Evolutionary conservation across 2,329 filamentous ascomycete species (phyloP).

Genomic region (Biscogniauxia sp.): DNA sequence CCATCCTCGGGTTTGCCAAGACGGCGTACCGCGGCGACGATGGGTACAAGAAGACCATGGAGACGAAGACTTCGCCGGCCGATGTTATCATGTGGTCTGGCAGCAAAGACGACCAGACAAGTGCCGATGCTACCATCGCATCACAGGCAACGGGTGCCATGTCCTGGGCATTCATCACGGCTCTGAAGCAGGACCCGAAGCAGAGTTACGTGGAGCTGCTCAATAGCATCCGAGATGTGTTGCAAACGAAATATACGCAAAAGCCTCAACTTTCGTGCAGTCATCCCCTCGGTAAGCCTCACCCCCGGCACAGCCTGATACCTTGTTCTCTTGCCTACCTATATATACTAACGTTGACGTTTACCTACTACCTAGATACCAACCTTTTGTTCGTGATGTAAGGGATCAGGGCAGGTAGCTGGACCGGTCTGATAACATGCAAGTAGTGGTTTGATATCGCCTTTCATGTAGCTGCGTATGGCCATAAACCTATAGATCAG

Average conservation of each 20-base stretch:
- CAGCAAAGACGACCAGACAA: slow-evolving; percentile 95
- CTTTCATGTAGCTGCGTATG: too few species aligned
- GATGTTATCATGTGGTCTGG: slow-evolving; percentile 98
- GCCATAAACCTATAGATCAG: too few species aligned
- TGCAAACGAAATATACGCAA: slow-evolving; percentile 83
- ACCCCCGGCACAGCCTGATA: not conserved
- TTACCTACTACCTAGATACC: slow-evolving; percentile 49
- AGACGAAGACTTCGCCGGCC: slow-evolving; percentile 90
- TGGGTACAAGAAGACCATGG: slow-evolving; percentile 74
- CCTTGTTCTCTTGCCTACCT: slow-evolving; percentile 4
- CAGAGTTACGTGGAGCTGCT: slow-evolving; percentile 97
- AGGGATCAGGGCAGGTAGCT: not conserved
- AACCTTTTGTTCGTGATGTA: slow-evolving; percentile 63
- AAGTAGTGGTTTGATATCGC: too few species aligned
- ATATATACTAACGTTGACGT: slow-evolving; percentile 14
- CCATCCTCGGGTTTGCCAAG: slow-evolving; percentile 81
- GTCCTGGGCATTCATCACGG: slow-evolving; percentile 94
- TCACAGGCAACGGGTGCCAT: slow-evolving; percentile 94
- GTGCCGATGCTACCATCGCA: slow-evolving; percentile 87
- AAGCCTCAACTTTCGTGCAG: slow-evolving; percentile 97
- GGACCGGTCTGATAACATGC: too few species aligned
- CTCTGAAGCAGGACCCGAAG: slow-evolving; percentile 93
- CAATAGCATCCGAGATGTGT: slow-evolving; percentile 93
- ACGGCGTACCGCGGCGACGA: slow-evolving; percentile 80
- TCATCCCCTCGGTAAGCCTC: slow-evolving; percentile 81